Evolutionary conservation across 2,329 filamentous ascomycete genomes (phyloP), one percentile per base, ranked within the genome.

Genomic region (Cladosporium phlei): DNA sequence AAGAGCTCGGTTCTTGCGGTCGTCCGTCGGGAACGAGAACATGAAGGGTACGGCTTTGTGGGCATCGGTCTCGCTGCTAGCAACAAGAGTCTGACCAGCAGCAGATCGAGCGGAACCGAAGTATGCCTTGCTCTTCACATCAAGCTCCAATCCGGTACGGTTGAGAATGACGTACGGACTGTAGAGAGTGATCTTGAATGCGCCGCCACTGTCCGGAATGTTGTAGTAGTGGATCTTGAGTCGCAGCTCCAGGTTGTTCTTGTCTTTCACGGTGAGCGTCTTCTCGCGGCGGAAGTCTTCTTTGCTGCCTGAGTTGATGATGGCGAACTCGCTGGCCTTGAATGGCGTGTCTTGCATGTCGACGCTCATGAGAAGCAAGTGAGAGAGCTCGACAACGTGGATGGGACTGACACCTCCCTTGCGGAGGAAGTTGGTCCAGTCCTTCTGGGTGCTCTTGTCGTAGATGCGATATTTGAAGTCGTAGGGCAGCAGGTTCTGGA

Each of bases 381-480:
- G 94, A 1, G 91, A 96, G 16, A 98, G 75, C 67, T 98, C 91
- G 14, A 97, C 91, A 8, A 97, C 90, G 63, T 98, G 93, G 0
- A 98, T 90, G 1, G 94, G 94, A 64, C 93, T 98, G 47, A 97
- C 85, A 11, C 94, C 94, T 20, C 94, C 93, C 67, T 96, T 97
- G 48, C 93, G 82, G 37, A 98, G 72, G 70, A 98, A 98, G 65
- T 98, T 98, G 4, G 88, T 94, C 93, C 93, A 98, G 64, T 98
- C 93, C 64, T 94, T 95, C 74, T 91, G 94, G 0, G 90, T 96
- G 65, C 95, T 94, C 71, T 94, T 96, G 72, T 98, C 93, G 62
- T 97, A 98, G 46, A 98, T 97, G 46, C 91, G 83, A 66, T 98
- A 98, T 68, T 98, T 97, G 80, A 98, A 98, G 67, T 98, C 93